These are phyloP conservation scores for Acanthochlamys bracteata DNA, from an alignment of 106 monocot species.

Conservation along the genomic window DNA sequence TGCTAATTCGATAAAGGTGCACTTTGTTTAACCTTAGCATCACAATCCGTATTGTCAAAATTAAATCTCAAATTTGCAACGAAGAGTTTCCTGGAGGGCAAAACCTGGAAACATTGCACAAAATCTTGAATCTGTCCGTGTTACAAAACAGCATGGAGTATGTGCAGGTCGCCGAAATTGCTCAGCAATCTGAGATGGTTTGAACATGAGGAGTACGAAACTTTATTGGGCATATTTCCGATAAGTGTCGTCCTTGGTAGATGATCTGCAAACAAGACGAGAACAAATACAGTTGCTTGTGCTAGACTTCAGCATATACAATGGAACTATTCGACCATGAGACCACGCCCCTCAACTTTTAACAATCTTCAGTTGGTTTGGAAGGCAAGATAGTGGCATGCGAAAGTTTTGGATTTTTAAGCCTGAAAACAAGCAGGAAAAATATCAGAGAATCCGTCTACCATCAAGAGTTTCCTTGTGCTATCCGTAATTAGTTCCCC, in stretches of 20 bases:
- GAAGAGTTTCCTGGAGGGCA: constrained; percentile 80
- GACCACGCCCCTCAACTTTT: too few species aligned
- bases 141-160: constrained; percentile 26
- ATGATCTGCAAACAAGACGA: not conserved
- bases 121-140: constrained; percentile 38
- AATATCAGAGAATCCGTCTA: not conserved
- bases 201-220: constrained; percentile 49
- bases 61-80: too few species aligned
- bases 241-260: not conserved
- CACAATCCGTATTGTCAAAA: too few species aligned
- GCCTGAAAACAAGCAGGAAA: not conserved
- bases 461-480: not conserved
- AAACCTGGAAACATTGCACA: constrained; percentile 40
- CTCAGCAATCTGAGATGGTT: constrained; percentile 38
- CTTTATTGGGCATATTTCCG: constrained; percentile 25
- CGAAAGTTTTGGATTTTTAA: not conserved
- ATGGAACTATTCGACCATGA: too few species aligned
- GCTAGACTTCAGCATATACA: too few species aligned
- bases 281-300: not conserved
- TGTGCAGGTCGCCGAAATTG: constrained; percentile 26
- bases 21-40: too few species aligned
- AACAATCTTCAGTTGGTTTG: not conserved
- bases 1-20: too few species aligned
- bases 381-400: not conserved
- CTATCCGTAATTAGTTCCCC: not conserved